These are phyloP conservation scores for Tricholoma matsutake DNA, from an alignment of 768 basidiomycete genomes.

Conservation along the genomic window DNA sequence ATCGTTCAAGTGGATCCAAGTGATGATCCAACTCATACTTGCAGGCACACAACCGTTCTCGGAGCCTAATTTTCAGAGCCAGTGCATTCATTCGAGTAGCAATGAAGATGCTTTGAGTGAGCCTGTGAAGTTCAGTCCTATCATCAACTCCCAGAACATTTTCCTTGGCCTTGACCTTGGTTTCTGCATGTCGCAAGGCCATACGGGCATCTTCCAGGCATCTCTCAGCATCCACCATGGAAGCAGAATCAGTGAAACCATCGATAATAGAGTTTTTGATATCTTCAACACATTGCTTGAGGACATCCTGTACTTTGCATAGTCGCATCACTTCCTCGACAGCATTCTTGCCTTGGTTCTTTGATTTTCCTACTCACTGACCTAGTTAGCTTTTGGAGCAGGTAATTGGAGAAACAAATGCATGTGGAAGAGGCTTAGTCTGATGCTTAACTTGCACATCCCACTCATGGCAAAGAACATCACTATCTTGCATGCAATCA, in stretches of 20 bases:
- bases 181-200: background rate
- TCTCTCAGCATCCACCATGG: background rate
- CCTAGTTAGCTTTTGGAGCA: too few species aligned
- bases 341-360: background rate
- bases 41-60: conserved; percentile 15
- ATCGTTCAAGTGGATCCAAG: too few species aligned
- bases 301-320: background rate
- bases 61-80: conserved; percentile 22
- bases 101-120: too few species aligned
- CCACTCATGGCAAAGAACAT: too few species aligned
- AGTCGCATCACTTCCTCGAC: background rate
- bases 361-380: conserved; percentile 17
- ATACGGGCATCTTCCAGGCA: background rate
- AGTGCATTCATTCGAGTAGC: too few species aligned
- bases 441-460: too few species aligned
- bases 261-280: background rate
- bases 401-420: too few species aligned
- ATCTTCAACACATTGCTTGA: too few species aligned
- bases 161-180: too few species aligned
- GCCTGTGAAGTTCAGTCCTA: too few species aligned
- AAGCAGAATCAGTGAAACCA: background rate
- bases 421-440: too few species aligned
- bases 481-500: background rate
- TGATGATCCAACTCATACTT: too few species aligned
- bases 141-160: background rate